These are phyloP conservation scores for Porphyra umbilicalis DNA, from an alignment of 31 red algal species.

Conservation along the genomic window DNA sequence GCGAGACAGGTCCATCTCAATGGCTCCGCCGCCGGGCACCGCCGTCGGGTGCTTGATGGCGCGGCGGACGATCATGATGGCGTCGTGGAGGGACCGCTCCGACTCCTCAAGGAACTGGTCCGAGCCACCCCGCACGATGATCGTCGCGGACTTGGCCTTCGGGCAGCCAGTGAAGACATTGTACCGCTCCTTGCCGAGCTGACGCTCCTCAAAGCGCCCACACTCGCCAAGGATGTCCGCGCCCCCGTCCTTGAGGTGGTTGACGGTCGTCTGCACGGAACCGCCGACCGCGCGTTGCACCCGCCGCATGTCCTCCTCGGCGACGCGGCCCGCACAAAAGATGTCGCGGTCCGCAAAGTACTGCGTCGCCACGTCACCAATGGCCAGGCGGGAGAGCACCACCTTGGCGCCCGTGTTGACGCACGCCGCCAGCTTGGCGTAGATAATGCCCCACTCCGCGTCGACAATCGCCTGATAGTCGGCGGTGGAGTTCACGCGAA, in stretches of 20 bases:
- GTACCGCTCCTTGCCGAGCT: constrained; percentile 94
- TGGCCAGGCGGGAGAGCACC: constrained; percentile 87
- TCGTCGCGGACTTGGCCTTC: constrained; percentile 86
- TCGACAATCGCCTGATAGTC: constrained; percentile 99
- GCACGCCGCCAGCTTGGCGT: constrained; percentile 92
- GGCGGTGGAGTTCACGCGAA: constrained; percentile 79
- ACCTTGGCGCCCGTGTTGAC: constrained; percentile 88
- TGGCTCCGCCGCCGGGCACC: constrained; percentile 89
- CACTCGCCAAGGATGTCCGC: constrained; percentile 76
- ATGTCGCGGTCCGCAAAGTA: constrained; percentile 99
- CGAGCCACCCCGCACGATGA: constrained; percentile 94
- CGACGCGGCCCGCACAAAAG: constrained; percentile 95
- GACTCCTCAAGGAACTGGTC: constrained; percentile 99
- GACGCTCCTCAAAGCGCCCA: constrained; percentile 87
- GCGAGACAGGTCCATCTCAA: constrained; percentile 95
- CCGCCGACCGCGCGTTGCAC: constrained; percentile 85
- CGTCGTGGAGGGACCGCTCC: constrained; percentile 94
- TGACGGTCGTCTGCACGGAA: constrained; percentile 90
- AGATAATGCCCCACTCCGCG: constrained; percentile 99
- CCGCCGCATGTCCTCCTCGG: constrained; percentile 84
- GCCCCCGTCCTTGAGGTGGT: constrained; percentile 49
- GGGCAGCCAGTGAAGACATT: constrained; percentile 95
- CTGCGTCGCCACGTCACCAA: constrained; percentile 99
- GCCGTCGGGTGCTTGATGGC: constrained; percentile 90
- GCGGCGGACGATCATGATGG: constrained; percentile 97